phyloP scores from a whole-genome alignment of 73 alveolate genomes.

The Effrenium voratum region DNA sequence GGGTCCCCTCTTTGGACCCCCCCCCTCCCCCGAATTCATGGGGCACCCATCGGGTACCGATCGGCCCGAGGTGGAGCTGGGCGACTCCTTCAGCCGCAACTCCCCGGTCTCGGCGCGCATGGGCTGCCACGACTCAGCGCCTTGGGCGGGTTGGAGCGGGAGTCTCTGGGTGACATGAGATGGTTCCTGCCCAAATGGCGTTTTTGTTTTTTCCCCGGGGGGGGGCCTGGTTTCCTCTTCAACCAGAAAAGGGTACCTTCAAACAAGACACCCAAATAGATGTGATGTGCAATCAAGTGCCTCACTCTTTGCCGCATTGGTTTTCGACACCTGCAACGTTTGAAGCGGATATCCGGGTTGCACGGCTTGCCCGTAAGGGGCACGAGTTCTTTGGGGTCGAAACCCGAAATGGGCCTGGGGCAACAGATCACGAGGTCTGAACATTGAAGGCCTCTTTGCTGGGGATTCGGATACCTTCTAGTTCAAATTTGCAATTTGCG shows the following conservation, averaged over 20 bases:
- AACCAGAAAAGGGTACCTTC: background rate
- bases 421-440: no score
- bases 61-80: conserved; percentile 17
- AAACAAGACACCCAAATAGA: background rate
- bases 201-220: no score
- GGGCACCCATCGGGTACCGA: background rate
- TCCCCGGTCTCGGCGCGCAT: conserved; percentile 61
- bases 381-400: no score
- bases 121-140: conserved; percentile 86
- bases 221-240: background rate
- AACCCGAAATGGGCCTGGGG: no score
- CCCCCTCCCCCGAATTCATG: no score
- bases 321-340: no score
- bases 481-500: no score
- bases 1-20: no score
- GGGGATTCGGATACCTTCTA: no score
- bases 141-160: background rate
- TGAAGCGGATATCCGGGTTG: no score
- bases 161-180: background rate
- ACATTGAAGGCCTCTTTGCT: no score
- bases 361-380: no score
- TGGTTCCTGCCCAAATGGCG: background rate
- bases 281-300: background rate
- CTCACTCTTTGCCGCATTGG: background rate
- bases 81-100: conserved; percentile 62